Percentiles rank a stretch among this genome's conserved stretches.
Evolutionary conservation across 495 filamentous ascomycete species (phyloP).

Genomic region (Aspergillus sparsus): DNA sequence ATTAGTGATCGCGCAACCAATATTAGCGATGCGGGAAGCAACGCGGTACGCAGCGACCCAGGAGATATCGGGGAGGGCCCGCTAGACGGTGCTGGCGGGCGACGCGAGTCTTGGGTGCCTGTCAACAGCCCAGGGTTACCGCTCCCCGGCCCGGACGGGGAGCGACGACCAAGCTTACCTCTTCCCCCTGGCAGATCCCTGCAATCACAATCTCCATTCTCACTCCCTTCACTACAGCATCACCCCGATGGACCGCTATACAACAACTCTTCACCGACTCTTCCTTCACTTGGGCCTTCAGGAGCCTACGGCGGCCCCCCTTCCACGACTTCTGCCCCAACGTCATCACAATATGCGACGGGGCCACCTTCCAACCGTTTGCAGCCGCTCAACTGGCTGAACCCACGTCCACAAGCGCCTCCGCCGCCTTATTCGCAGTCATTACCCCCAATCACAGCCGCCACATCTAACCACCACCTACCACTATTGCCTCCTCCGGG

Average conservation of each 20-base stretch:
- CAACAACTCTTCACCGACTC: conserved; percentile 39
- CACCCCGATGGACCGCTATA: conserved; percentile 43
- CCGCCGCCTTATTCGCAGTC: conserved; percentile 45
- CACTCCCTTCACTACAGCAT: conserved; percentile 46
- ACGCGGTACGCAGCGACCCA: conserved; percentile 45
- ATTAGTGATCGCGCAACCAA: conserved; percentile 37
- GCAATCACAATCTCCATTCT: conserved; percentile 44
- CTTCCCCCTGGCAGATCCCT: conserved; percentile 39
- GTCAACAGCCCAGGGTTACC: conserved; percentile 46
- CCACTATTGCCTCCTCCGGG: conserved; percentile 41
- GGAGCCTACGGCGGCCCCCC: conserved; percentile 21
- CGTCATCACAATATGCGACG: conserved; percentile 35
- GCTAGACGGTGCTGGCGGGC: conserved; percentile 38
- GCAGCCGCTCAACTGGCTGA: conserved; percentile 48
- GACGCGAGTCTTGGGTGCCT: conserved; percentile 49
- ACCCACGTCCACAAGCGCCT: conserved; percentile 36
- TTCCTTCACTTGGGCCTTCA: conserved; percentile 36
- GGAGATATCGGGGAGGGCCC: conserved; percentile 37
- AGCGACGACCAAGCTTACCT: conserved; percentile 48
- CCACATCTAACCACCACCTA: conserved; percentile 30
- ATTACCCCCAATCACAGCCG: conserved; percentile 43
- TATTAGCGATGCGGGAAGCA: conserved; percentile 45
- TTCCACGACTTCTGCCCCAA: conserved; percentile 32
- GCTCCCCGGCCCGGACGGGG: conserved; percentile 39
- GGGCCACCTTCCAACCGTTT: conserved; percentile 37